Evolutionary conservation across 495 filamentous ascomycete genomes (phyloP), one percentile per base, ranked within the genome.

Genomic region (Podospora pseudocomata): DNA sequence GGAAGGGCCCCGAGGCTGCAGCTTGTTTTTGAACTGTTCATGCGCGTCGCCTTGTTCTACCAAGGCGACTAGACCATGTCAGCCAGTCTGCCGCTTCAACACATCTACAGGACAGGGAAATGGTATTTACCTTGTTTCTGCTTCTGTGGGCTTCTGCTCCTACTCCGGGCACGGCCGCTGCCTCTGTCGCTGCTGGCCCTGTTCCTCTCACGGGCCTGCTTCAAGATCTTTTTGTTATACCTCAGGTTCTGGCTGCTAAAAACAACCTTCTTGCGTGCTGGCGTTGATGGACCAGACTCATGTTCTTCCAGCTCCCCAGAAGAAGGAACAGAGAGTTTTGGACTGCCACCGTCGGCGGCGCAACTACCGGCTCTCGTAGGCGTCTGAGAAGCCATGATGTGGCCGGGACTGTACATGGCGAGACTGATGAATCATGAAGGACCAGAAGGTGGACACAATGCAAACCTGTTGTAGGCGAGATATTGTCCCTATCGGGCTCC

Each of bases 231-330:
- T 11, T 58, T 26, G 7, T 65, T 60, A 49, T 39, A 53, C 19
- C 55, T 63, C 5, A 64, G 16, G 34, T 67, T 68, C 18, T 57
- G 30, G 26, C 58, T 26, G 0, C 64, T 18, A 0, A 72, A 23
- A 15, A 68, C 62, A 20, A 67, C 67, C 20, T 60, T 68, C 20
- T 67, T 65, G 20, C 66, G 64, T 0, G 66, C 61, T 23, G 67
- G 65, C 20, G 63, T 39, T 2, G 15, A 49, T 16, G 39, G 15
- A 13, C 7, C 9, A 49, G 15, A 13, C 7, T 49, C 5, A 11
- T 49, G 9, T 11, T 3, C 39, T 16, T 49, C 39, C 7, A 0
- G 15, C 39, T 49, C 39, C 7, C 39, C 15, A 11, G 39, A 11
- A 11, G 39, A 9, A 49, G 39, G 13, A 49, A 49, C 5, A 11